Evolutionary conservation across 2,329 filamentous ascomycete species (phyloP).

Genomic region (Pseudogymnoascus sp.): DNA sequence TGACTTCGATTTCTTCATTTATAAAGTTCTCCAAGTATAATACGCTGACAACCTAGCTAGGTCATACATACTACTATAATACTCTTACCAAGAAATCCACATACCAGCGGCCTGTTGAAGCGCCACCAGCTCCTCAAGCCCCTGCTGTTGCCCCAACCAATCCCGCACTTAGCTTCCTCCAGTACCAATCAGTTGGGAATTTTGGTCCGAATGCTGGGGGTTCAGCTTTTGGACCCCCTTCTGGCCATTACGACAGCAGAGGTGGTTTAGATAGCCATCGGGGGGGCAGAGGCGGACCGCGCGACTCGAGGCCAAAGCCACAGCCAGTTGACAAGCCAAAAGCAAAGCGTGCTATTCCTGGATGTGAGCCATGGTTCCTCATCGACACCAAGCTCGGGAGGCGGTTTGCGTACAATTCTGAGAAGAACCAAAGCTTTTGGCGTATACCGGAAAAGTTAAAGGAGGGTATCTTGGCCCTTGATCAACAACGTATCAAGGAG

Average conservation of each 20-base stretch:
- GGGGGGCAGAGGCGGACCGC: conserved; percentile 41
- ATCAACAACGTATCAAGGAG: conserved; percentile 60
- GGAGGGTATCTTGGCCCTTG: conserved; percentile 64
- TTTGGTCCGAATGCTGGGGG: conserved; percentile 31
- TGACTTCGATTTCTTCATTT: neutral
- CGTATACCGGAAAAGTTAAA: conserved; percentile 83
- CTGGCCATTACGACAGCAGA: conserved; percentile 20
- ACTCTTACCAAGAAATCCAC: conserved; percentile 75
- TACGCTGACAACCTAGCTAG: conserved; percentile 31
- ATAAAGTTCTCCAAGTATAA: conserved; percentile 7
- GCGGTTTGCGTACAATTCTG: conserved; percentile 81
- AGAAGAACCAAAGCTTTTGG: conserved; percentile 88
- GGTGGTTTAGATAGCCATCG: conserved; percentile 37
- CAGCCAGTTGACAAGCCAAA: conserved; percentile 73
- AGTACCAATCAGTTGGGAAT: conserved; percentile 34
- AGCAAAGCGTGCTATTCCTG: conserved; percentile 69
- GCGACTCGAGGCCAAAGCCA: conserved; percentile 42
- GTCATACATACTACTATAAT: conserved; percentile 86
- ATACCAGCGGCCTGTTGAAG: conserved; percentile 62
- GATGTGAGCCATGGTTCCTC: conserved; percentile 77
- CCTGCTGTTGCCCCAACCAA: conserved; percentile 11
- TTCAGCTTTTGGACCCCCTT: conserved; percentile 24
- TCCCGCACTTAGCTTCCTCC: conserved; percentile 33
- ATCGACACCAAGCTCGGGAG: conserved; percentile 88
- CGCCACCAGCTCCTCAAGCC: conserved; percentile 16